Percentiles rank a stretch among this genome's conserved stretches.
Conservation (phyloP, 495 filamentous ascomycete species). For the Neurospora tetraspora region DNA sequence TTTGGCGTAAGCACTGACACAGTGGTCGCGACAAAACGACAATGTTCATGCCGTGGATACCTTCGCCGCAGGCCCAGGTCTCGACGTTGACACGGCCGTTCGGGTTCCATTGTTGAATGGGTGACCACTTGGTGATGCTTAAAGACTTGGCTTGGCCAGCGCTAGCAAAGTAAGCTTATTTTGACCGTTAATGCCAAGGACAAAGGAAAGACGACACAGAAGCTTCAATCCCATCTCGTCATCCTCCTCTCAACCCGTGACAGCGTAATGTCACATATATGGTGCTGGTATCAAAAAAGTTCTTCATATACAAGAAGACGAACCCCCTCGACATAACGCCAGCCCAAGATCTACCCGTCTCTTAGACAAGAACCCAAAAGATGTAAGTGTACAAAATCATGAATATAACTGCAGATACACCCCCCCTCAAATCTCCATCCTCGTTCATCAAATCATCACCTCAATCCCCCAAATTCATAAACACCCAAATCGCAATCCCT, state of each 20-base stretch:
- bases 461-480: constrained; percentile 23
- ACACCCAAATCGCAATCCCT: constrained; percentile 13
- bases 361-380: background rate
- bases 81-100: no score
- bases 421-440: background rate
- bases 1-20: no score
- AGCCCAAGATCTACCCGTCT: background rate
- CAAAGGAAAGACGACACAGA: background rate
- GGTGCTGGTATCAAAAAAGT: background rate
- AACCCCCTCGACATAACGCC: background rate
- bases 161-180: background rate
- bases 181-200: background rate
- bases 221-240: background rate
- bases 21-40: no score
- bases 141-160: background rate
- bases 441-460: background rate
- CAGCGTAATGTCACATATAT: background rate
- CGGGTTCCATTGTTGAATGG: background rate
- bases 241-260: background rate
- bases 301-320: background rate
- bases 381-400: background rate
- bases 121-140: background rate
- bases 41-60: no score
- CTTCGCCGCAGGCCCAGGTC: no score
- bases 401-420: background rate